Evolutionary conservation across 2,329 filamentous ascomycete genomes (phyloP), one percentile per base, ranked within the genome.

Genomic region (Aureobasidium pullulans): DNA sequence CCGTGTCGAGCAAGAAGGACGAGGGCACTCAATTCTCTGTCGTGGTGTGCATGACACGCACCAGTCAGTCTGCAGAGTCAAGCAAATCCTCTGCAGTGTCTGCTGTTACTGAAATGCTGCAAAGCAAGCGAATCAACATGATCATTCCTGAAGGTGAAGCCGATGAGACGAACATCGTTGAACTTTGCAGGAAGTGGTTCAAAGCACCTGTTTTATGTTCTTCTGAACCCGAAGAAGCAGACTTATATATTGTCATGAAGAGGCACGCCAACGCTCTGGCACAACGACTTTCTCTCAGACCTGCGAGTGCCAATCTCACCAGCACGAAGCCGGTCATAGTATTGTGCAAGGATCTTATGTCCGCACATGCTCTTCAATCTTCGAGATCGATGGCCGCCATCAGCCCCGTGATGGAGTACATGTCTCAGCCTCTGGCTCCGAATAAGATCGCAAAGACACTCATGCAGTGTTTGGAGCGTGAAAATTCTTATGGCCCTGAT

Each of bases 11-110:
- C 50, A 75, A 81, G 57, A 71, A 76, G 10, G 77, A 77, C 1
- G 73, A 77, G 36, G 84, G 84, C 1, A 85, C 84, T 0, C 77
- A 79, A 28, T 77, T 84, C 2, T 76, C 74, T 9, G 76, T 83
- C 5, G 23, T 34, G 3, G 43, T 57, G 13, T 40, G 32, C 6
- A 57, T 57, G 54, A 48, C 34, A 32, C 54, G 34, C 5, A 43
- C 32, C 15, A 15, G 15, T 10, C 2, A 23, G 19, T 19, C 28
- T 23, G 6, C 43, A 19, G 54, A 47, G 6, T 39, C 54, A 31
- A 13, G 40, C 13, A 32, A 19, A 10, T n/a, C 23, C 7, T 40
- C 42, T 9, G 37, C 29, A 5, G 15, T 31, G 9, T 3, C 34
- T 16, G 13, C 34, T 8, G 34, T 48, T 23, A 36, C 54, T 5